Evolutionary conservation across 2,329 filamentous ascomycete species (phyloP), one percentile per base, ranked within the genome.

Genomic region (Colletotrichum theobromicola): DNA sequence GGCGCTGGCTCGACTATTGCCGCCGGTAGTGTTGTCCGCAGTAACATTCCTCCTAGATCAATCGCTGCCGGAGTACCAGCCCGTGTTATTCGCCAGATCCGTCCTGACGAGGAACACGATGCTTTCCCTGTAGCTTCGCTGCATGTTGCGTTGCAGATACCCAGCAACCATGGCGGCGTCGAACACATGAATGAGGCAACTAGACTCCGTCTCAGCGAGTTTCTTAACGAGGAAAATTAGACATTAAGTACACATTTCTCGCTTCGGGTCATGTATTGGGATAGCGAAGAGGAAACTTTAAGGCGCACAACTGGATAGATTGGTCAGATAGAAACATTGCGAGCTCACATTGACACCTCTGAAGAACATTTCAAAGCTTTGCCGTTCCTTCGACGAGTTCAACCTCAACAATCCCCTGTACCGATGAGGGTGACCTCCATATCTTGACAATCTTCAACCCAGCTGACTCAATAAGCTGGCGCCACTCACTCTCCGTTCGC

Each of bases 1-100:
- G 81, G 81, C 24, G 61, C 75, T 53, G 78, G 81, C 21, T 77
- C 81, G 7, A 80, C 80, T 5, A 81, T 83, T 26, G 81, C 79
- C 7, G 80, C 81, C 24, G 79, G 80, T 58, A 78, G 76, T 62
- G 76, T 83, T 13, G 79, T 83, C 12, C 80, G 77, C 9, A 70
- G 62, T 18, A 76, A 81, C 61, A 75, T 83, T 15, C 80, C 80
- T 4, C 71, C 80, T 7, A 72, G 75, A 32, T 77, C 74, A 16
- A 67, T 82, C 30, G 81, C 80, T 3, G 71, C 77, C 32, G 81
- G 81, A n/a, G 72, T 77, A 8, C 81, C 81, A 8, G 53, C 76
- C 61, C 21, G 65, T 30, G 32, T 75, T 32, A 32, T 71, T 21
- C 30, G 57, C 57, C n/a, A 15, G 4, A 32, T 60, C 0, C 57